Conservation (phyloP, 2,329 filamentous ascomycete species). For the Curvularia hawaiiensis region DNA sequence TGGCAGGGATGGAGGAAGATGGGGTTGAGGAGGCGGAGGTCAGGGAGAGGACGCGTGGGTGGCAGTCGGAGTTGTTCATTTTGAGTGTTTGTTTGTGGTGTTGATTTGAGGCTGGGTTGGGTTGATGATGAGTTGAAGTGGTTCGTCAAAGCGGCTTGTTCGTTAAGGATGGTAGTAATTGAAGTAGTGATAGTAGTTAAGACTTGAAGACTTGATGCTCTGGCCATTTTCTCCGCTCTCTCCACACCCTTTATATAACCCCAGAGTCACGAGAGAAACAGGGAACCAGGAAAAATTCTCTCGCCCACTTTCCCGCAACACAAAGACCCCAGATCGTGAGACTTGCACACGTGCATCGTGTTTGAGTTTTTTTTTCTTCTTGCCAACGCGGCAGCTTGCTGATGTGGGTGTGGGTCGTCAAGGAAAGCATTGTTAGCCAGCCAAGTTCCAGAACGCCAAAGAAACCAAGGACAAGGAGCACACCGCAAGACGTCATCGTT, state of each 20-base stretch:
- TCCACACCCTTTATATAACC: slow-evolving; percentile 20
- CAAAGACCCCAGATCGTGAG: slow-evolving; percentile 16
- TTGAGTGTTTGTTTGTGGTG: slow-evolving; percentile 25
- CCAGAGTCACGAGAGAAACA: neutral
- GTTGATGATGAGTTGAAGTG: neutral
- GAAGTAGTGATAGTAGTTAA: neutral
- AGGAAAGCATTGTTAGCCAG: neutral
- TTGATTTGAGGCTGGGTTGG: neutral
- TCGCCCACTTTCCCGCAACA: neutral
- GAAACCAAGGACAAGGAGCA: slow-evolving; percentile 4
- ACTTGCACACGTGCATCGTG: slow-evolving; percentile 17
- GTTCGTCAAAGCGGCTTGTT: neutral
- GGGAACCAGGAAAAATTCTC: slow-evolving; percentile 12
- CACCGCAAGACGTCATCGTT: slow-evolving; percentile 19
- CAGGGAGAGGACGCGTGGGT: slow-evolving; percentile 31
- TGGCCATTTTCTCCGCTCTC: neutral
- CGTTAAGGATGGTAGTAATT: neutral
- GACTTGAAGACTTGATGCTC: slow-evolving; percentile 1
- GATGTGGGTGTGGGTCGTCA: neutral
- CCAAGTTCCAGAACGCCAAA: slow-evolving; percentile 4
- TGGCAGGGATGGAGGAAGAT: slow-evolving; percentile 14
- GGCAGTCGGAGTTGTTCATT: slow-evolving; percentile 29
- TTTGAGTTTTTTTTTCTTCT: slow-evolving; percentile 15
- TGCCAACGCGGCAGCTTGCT: neutral
- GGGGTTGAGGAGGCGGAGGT: slow-evolving; percentile 13